Evolutionary conservation across 75 land plant species (phyloP), one percentile per base, ranked within the genome.

Genomic region (Cupressus sempervirens): DNA sequence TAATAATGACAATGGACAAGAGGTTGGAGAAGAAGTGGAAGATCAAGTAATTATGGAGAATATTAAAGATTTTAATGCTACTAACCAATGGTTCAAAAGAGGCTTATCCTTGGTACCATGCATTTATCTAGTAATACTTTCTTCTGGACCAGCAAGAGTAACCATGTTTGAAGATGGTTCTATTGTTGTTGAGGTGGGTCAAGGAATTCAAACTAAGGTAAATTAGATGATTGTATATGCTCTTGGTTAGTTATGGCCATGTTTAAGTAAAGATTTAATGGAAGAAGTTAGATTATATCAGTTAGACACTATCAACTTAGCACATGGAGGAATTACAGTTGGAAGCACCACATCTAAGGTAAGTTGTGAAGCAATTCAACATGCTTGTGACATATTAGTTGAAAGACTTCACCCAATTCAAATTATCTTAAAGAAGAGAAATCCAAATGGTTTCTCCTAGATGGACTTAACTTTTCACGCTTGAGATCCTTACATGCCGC

Each of bases 121-220:
- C 89, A 62, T 93, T 56, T 88, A 90, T 84, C 56, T 83, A 52
- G 93, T 92, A 34, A 53, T 8, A 0, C 12, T 88, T 58, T 70
- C 75, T n/a, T 76, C 93, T 29, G 93, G 86, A 48, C 95, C 96
- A 23, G 98, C 96, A 67, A 92, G 92, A 88, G 98, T 94, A 20
- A 90, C 93, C 86, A 92, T 97, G 30, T 91, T 96, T 79, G 34
- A 45, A 35, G 99, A 97, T 91, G 95, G 95, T 4, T 96, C 99
- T 23, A 76, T 97, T 89, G 93, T 88, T 84, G 93, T 97, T 76
- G 99, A 97, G 89, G 96, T 93, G 81, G 99, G 99, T 3, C 99
- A 97, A 84, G 99, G 99, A 48, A 91, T 97, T 1, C 93, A 93
- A 91, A 97, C 99, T 12, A 97, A 97, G 88, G 99, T 92, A 13